A percentile compares a stretch with the other conserved stretches of the same genome.
phyloP scores from a whole-genome alignment of 169 alveolate species.

The Eimeria sp. region DNA sequence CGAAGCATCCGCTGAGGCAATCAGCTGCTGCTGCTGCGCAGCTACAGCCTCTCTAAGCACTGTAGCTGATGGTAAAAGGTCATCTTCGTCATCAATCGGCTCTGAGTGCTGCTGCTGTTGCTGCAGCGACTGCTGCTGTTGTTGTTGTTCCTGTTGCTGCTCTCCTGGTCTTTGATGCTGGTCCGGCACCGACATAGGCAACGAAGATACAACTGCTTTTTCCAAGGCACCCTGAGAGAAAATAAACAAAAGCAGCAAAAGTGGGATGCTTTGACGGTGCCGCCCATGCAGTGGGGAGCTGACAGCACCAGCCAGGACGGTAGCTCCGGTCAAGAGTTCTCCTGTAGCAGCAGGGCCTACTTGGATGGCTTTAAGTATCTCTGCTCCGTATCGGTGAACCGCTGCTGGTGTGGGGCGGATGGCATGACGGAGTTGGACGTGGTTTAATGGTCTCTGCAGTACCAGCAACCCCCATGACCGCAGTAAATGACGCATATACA shows the following conservation, averaged over 20 bases:
- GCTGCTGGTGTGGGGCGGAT: conserved; percentile 77
- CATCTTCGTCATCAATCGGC: conserved; percentile 36
- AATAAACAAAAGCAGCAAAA: not conserved
- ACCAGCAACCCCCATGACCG: conserved; percentile 12
- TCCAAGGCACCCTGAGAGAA: conserved; percentile 1
- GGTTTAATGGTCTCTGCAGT: conserved; percentile 54
- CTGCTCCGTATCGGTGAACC: conserved; percentile 48
- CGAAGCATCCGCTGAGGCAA: conserved; percentile 14
- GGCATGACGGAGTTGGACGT: conserved; percentile 70
- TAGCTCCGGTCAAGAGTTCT: not conserved
- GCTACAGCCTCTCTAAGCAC: conserved; percentile 69
- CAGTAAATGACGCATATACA: not conserved
- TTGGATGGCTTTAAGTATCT: conserved; percentile 55
- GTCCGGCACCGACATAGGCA: not conserved
- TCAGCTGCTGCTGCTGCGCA: conserved; percentile 40
- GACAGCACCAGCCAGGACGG: conserved; percentile 13
- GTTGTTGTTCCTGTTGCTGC: conserved; percentile 31
- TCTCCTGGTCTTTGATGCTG: not conserved
- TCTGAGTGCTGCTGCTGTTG: conserved; percentile 63
- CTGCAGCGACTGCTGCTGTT: conserved; percentile 46
- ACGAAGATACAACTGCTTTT: not conserved
- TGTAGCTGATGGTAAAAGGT: conserved; percentile 53
- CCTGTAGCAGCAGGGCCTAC: not conserved
- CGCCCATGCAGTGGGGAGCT: not conserved
- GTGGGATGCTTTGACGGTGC: not conserved